A percentile compares a stretch with the other conserved stretches of the same genome.
Conservation (phyloP, 768 basidiomycete species). For the Boletellus emodensis region DNA sequence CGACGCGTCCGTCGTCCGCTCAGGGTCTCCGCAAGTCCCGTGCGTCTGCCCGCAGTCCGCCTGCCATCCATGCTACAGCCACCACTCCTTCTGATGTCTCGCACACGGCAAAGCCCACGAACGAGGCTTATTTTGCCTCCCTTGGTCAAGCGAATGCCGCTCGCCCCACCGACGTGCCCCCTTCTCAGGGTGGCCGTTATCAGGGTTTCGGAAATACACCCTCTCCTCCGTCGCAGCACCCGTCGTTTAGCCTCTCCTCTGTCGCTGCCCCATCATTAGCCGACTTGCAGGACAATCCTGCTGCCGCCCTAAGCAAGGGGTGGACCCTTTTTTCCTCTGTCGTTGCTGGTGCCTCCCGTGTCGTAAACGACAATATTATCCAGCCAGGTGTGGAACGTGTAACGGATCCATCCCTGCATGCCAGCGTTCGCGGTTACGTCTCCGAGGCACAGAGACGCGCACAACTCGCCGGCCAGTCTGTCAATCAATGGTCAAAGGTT, state of each 20-base stretch:
- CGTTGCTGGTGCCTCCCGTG: conserved; percentile 73
- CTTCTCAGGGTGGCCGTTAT: conserved; percentile 92
- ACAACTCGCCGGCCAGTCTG: conserved; percentile 53
- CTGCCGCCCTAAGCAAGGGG: conserved; percentile 83
- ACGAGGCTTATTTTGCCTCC: conserved; percentile 82
- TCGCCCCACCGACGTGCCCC: conserved; percentile 76
- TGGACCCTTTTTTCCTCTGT: conserved; percentile 94
- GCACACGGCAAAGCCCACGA: conserved; percentile 58
- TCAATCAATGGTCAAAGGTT: conserved; percentile 73
- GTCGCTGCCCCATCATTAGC: conserved; percentile 70
- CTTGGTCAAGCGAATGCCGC: conserved; percentile 80
- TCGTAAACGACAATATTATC: conserved; percentile 81
- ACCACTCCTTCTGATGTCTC: conserved; percentile 44
- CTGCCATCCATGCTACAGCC: conserved; percentile 51
- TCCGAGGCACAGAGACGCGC: conserved; percentile 65
- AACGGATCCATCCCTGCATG: conserved; percentile 75
- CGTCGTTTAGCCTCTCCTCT: conserved; percentile 72
- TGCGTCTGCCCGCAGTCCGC: conserved; percentile 54
- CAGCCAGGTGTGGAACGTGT: conserved; percentile 85
- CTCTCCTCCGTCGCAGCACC: conserved; percentile 55
- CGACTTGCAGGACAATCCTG: conserved; percentile 85
- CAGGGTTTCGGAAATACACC: conserved; percentile 89
- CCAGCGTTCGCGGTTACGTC: conserved; percentile 69
- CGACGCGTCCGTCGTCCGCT: conserved; percentile 64
- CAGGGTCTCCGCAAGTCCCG: conserved; percentile 89